Evolutionary conservation across 495 filamentous ascomycete genomes (phyloP).

Genomic region (Diplogelasinospora grovesii): DNA sequence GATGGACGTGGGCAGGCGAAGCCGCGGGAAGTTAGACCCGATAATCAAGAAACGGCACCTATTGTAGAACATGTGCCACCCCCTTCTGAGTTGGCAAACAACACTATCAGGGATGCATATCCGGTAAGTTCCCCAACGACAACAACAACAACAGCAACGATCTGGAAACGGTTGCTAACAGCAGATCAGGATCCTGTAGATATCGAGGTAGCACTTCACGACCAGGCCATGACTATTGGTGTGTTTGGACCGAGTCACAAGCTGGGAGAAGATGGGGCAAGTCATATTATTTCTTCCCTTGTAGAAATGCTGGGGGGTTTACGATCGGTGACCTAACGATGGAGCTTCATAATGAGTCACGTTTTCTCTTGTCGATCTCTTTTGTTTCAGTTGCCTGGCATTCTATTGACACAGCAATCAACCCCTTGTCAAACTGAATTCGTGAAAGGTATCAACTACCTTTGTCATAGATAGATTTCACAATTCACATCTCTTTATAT

Average conservation of each 20-base stretch:
- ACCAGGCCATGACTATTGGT: constrained; percentile 45
- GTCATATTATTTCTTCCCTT: constrained; percentile 6
- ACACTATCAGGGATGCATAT: constrained; percentile 24
- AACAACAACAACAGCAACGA: no score
- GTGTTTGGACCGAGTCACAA: constrained; percentile 35
- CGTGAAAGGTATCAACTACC: no score
- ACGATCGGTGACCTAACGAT: no score
- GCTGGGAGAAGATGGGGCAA: constrained; percentile 6
- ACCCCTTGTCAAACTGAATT: no score
- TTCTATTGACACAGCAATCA: no score
- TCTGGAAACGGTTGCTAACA: neutral
- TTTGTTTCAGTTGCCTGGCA: no score
- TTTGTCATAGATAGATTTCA: no score
- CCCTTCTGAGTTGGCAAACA: constrained; percentile 9
- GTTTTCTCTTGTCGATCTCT: no score
- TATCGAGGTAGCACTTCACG: constrained; percentile 43
- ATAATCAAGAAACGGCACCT: neutral
- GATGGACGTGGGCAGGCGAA: neutral
- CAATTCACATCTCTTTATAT: no score
- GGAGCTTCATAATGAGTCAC: no score
- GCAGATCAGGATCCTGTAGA: constrained; percentile 43
- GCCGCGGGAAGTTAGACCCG: neutral
- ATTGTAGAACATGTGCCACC: neutral
- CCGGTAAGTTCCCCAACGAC: constrained; percentile 26
- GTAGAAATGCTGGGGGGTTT: neutral